Evolutionary conservation across 176 grass and related monocot species (phyloP), one percentile per base, ranked within the genome.

Genomic region (Carex littledalei): DNA sequence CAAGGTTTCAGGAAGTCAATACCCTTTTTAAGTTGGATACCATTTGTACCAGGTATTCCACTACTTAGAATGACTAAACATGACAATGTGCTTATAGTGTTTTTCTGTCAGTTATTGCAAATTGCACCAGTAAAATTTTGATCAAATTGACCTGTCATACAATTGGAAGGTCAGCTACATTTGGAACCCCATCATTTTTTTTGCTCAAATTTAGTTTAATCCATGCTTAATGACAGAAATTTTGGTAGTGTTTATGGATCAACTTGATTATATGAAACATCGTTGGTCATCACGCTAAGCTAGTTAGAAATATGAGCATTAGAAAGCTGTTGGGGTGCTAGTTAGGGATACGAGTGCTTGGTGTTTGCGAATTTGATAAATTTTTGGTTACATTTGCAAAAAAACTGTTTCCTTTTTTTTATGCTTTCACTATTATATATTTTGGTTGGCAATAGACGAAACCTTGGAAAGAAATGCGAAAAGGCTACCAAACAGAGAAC

Each of bases 1-100:
- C 95, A 98, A 72, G 95, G 94, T 95, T 98, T 95, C 82, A 88
- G 84, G 67, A 95, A 94, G 83, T 98, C 91, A 53, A 87, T 98
- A 41, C 96, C 91, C 49, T 56, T 98, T 85, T 62, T 95, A 71
- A 83, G 88, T 89, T 98, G 88, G 96, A 85, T 98, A 80, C 90
- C 96, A 73, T 92, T 94, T 78, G 43, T 95, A 89, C 87, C 91
- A 67, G 91, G 96, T 98, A 95, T 87, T 57, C 85, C 58, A 31
- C 12, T 34, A 24, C 6, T 82, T 43, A 39, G 20, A 22, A 11
- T 24, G 4, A 43, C 16, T 81, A 26, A 81, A 81, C 60, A 34
- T 78, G 18, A 57, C 31, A 56, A 78, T 78, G 24, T 32, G 22
- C 22, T 78, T 78, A 78, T 54, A 78, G 22, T 37, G 67, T 56